phyloP scores from a whole-genome alignment of 2,329 filamentous ascomycete genomes.

The Iodosphaeria phyllophila region DNA sequence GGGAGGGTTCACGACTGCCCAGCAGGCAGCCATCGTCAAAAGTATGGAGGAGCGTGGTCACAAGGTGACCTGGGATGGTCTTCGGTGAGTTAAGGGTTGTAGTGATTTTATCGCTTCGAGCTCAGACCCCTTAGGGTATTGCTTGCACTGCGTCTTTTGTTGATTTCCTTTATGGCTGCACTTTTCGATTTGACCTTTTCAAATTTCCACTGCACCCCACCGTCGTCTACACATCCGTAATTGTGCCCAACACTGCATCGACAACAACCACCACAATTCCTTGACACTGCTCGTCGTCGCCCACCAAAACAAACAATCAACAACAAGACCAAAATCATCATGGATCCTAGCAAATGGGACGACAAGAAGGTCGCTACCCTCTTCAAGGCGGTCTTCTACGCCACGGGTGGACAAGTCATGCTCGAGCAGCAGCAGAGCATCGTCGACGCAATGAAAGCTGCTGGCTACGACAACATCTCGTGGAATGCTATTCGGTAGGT shows the following conservation, averaged over 20 bases:
- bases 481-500: slow-evolving; percentile 2
- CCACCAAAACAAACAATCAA: background rate
- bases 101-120: too few relatives aligned
- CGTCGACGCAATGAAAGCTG: background rate
- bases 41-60: background rate
- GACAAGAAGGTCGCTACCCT: background rate
- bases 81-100: too few relatives aligned
- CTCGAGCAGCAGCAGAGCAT: too few relatives aligned
- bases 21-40: background rate
- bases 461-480: background rate
- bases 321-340: background rate
- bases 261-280: too few relatives aligned
- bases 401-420: background rate
- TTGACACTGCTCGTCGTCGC: too few relatives aligned
- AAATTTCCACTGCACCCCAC: too few relatives aligned
- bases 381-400: background rate
- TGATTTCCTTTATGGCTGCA: too few relatives aligned
- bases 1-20: background rate
- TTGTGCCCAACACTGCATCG: too few relatives aligned
- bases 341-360: background rate
- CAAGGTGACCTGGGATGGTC: background rate
- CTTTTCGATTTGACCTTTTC: too few relatives aligned
- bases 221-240: too few relatives aligned
- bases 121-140: too few relatives aligned
- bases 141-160: too few relatives aligned